A percentile compares a stretch with the other conserved stretches of the same genome.
Conservation (phyloP, 2,329 filamentous ascomycete genomes). For the Ceratocystis lukuohia region DNA sequence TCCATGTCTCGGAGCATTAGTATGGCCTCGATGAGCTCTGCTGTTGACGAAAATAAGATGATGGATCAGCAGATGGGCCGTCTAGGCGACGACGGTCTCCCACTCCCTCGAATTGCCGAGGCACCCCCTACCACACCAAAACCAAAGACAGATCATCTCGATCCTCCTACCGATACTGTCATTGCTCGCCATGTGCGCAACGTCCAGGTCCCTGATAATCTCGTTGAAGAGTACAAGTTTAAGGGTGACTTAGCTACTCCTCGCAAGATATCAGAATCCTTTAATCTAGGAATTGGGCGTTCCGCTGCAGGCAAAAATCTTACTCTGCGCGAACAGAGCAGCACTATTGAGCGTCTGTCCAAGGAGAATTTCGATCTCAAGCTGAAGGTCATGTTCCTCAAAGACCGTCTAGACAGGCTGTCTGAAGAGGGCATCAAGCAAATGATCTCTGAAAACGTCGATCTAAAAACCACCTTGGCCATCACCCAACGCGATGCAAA, state of each 20-base stretch:
- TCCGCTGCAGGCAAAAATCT: constrained; percentile 51
- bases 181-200: constrained; percentile 80
- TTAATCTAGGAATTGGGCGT: constrained; percentile 34
- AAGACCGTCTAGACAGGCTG: constrained; percentile 79
- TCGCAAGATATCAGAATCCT: constrained; percentile 36
- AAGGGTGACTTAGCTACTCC: constrained; percentile 54
- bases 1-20: constrained; percentile 53
- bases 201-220: constrained; percentile 78
- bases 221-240: constrained; percentile 73
- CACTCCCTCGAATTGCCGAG: constrained; percentile 23
- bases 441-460: constrained; percentile 95
- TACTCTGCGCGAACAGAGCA: constrained; percentile 93
- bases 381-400: constrained; percentile 93
- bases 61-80: constrained; percentile 35
- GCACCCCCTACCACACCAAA: constrained; percentile 57
- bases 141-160: constrained; percentile 39
- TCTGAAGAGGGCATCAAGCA: constrained; percentile 95
- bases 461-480: constrained; percentile 79
- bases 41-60: constrained; percentile 38
- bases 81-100: constrained; percentile 35
- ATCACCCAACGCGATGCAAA: constrained; percentile 88
- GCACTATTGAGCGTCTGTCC: constrained; percentile 85
- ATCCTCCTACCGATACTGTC: constrained; percentile 69
- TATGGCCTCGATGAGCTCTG: constrained; percentile 79
- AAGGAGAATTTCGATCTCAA: constrained; percentile 98